phyloP scores from a whole-genome alignment of 768 basidiomycete species.

The Tephrocybe sp. region DNA sequence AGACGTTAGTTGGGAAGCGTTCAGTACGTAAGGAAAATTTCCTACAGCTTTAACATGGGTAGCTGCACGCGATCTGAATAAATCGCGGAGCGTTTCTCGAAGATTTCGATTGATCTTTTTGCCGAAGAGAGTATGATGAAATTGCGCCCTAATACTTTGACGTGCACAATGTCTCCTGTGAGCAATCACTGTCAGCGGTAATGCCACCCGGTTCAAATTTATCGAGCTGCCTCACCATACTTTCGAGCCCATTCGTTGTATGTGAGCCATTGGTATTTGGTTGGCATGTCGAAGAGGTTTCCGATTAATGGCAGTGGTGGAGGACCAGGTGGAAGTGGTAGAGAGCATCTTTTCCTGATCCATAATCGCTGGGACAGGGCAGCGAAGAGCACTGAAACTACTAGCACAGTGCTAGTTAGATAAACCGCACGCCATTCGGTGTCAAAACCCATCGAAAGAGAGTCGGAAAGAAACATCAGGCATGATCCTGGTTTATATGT shows the following conservation, averaged over 20 bases:
- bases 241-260: constrained; percentile 6
- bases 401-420: too few relatives aligned
- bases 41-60: neutral
- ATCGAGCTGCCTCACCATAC: neutral
- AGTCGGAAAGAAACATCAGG: too few relatives aligned
- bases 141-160: constrained; percentile 1
- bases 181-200: too few relatives aligned
- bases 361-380: too few relatives aligned
- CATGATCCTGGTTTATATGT: too few relatives aligned
- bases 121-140: constrained; percentile 2
- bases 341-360: too few relatives aligned
- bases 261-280: constrained; percentile 4
- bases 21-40: too few relatives aligned
- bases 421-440: too few relatives aligned
- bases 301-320: constrained; percentile 6
- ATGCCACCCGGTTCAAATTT: neutral
- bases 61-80: constrained; percentile 3
- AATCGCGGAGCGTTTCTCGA: constrained; percentile 6
- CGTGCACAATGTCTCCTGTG: constrained; percentile 5
- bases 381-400: too few relatives aligned
- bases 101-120: constrained; percentile 1
- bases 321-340: constrained; percentile 10
- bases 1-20: too few relatives aligned
- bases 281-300: constrained; percentile 9
- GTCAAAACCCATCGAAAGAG: too few relatives aligned